Percentiles rank a stretch among this genome's conserved stretches.
Conservation (phyloP, 2,329 filamentous ascomycete species). For the Nigrospora oryzae region DNA sequence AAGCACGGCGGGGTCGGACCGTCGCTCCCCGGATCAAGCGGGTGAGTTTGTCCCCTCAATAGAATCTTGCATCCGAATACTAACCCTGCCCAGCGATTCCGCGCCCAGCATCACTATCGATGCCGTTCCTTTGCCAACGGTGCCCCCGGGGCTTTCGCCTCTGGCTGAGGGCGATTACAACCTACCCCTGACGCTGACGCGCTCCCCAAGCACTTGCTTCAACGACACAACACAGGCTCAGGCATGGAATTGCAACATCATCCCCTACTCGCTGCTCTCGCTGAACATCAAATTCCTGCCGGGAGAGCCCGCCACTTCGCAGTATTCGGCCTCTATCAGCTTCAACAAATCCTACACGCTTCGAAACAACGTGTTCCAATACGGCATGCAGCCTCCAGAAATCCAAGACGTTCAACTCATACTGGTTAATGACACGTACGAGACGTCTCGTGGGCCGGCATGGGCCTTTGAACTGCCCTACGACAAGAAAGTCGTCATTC, state of each 20-base stretch:
- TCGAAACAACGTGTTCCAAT: slow-evolving; percentile 30
- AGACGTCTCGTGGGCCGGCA: slow-evolving; percentile 40
- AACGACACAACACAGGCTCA: slow-evolving; percentile 42
- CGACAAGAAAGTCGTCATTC: slow-evolving; percentile 48
- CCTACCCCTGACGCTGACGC: slow-evolving; percentile 43
- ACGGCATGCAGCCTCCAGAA: slow-evolving; percentile 45
- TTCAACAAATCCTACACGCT: slow-evolving; percentile 27
- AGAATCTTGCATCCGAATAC: slow-evolving; percentile 2
- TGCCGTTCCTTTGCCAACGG: slow-evolving; percentile 38
- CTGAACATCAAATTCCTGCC: slow-evolving; percentile 28
- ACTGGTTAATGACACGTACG: slow-evolving; percentile 44
- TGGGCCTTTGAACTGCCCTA: slow-evolving; percentile 44
- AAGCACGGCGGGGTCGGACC: background rate
- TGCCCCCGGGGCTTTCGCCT: slow-evolving; percentile 40
- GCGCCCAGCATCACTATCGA: slow-evolving; percentile 32
- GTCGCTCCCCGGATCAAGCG: slow-evolving; percentile 3
- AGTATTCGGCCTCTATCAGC: slow-evolving; percentile 33
- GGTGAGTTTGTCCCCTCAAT: too few relatives aligned
- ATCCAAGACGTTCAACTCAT: slow-evolving; percentile 30
- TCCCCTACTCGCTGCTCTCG: slow-evolving; percentile 29
- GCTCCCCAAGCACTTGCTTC: slow-evolving; percentile 47
- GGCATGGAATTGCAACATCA: slow-evolving; percentile 57
- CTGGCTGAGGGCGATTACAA: slow-evolving; percentile 47
- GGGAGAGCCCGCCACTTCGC: slow-evolving; percentile 16
- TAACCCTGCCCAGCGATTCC: slow-evolving; percentile 8